Base-by-base conservation (phyloP, 305 asterid species). In the Solanum hybrid region DNA sequence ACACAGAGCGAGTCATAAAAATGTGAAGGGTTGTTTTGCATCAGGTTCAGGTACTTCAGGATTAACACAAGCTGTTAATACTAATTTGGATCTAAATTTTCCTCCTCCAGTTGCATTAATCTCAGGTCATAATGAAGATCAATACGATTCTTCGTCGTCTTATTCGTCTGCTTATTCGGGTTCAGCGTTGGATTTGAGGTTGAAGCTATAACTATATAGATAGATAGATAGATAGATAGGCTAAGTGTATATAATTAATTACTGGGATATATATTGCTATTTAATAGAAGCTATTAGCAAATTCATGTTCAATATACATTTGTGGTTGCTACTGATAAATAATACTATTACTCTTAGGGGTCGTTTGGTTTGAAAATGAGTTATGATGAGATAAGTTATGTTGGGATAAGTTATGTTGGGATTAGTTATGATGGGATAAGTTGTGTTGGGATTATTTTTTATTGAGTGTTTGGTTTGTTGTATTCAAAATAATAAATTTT, bases 1-100 rank as follows among this genome's bases (percentile, higher is more conserved):
- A 8, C 98, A 95, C 71, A 90, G 98, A n/a, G 98, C 98, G 9
- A 96, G 94, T 89, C 98, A 95, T 91, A 96, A 94, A 92, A 95
- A 96, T 12, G 98, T 94, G 4, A 96, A 94, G 89, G 98, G 98
- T 4, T 96, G 98, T 51, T 95, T 85, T 32, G 98, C 98, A 56
- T 84, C 87, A 15, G 37, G 37, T 13, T 42, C 87, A 51, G 40
- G 8, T 51, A 51, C 87, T 84, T 84, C 87, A 51, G 87, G 42
- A 10, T 6, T 84, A 84, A 84, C 87, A 19, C 87, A 51, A 31
- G 75, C 31, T 51, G 38, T 29, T 51, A 6, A 2, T 78, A 78
- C 15, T 82, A 51, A 51, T 84, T 84, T 84, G 42, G 87, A 84
- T 51, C 75, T 84, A 5, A 84, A 51, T 56, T 84, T 84, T 51